phyloP scores from a whole-genome alignment of 805 yeast genomes.

The Candida railenensis region DNA sequence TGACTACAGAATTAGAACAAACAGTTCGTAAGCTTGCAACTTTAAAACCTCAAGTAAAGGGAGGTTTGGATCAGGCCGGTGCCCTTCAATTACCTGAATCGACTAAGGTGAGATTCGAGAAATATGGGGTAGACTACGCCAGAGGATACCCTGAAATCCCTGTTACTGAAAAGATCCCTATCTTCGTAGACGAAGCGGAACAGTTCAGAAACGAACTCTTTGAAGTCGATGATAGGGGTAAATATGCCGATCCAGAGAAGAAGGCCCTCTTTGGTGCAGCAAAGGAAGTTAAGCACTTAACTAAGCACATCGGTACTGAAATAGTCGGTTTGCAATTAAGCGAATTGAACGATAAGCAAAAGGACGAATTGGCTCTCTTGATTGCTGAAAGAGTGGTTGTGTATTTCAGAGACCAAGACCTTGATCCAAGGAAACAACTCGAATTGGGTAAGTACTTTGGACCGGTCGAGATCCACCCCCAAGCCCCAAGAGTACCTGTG shows the following conservation, averaged over 20 bases:
- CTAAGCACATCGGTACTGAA: slow-evolving; percentile 31
- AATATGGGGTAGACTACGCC: slow-evolving; percentile 24
- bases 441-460: slow-evolving; percentile 31
- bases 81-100: slow-evolving; percentile 19
- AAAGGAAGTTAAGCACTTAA: slow-evolving; percentile 26
- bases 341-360: slow-evolving; percentile 26
- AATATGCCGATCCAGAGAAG: slow-evolving; percentile 29
- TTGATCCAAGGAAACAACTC: slow-evolving; percentile 28
- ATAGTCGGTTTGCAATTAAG: slow-evolving; percentile 29
- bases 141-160: slow-evolving; percentile 27
- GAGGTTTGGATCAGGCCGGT: slow-evolving; percentile 11
- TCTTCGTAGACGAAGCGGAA: slow-evolving; percentile 24
- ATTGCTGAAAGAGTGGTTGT: slow-evolving; percentile 31
- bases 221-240: slow-evolving; percentile 25
- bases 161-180: slow-evolving; percentile 19
- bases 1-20: slow-evolving; percentile 3
- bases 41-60: not conserved
- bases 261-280: slow-evolving; percentile 31
- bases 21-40: not conserved
- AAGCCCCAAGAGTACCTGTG: slow-evolving; percentile 12
- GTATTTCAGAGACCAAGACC: slow-evolving; percentile 29
- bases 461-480: slow-evolving; percentile 25
- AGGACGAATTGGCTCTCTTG: slow-evolving; percentile 30
- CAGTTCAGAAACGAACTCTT: slow-evolving; percentile 20
- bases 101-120: slow-evolving; percentile 22